Evolutionary conservation across 768 basidiomycete species (phyloP).

Genomic region (Agrocybe chaxingu): DNA sequence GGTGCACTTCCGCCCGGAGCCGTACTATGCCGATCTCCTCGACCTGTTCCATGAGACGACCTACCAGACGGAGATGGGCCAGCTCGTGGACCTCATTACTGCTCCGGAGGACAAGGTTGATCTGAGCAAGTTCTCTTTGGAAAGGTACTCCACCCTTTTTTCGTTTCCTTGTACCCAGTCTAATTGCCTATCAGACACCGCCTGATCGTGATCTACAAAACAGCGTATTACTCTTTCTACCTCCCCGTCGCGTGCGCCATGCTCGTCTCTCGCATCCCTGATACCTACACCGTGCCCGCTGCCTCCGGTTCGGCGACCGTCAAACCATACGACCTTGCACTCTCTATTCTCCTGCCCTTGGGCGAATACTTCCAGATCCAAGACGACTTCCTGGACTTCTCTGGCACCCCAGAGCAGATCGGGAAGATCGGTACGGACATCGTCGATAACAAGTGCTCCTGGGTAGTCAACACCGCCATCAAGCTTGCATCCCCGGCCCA

Average conservation of each 20-base stretch:
- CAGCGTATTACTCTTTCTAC: constrained; percentile 97
- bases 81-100: constrained; percentile 93
- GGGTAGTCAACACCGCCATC: constrained; percentile 91
- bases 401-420: constrained; percentile 84
- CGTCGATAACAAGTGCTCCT: constrained; percentile 97
- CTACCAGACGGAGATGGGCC: constrained; percentile 94
- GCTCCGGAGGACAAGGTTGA: constrained; percentile 91
- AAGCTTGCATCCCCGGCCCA: constrained; percentile 51
- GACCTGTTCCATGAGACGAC: constrained; percentile 91
- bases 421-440: constrained; percentile 99
- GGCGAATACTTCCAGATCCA: constrained; percentile 99
- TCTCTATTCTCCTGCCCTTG: constrained; percentile 82
- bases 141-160: constrained; percentile 50
- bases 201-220: constrained; percentile 96
- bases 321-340: constrained; percentile 49
- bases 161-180: neutral
- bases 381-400: constrained; percentile 95
- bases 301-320: constrained; percentile 10
- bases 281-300: constrained; percentile 31
- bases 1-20: constrained; percentile 74
- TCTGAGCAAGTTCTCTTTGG: constrained; percentile 80
- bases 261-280: constrained; percentile 68
- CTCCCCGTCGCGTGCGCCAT: constrained; percentile 95
- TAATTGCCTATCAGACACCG: constrained; percentile 57
- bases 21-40: constrained; percentile 85